These are phyloP conservation scores for Hypomyces perniciosus DNA, from an alignment of 2,329 filamentous ascomycete species.

Conservation along the genomic window DNA sequence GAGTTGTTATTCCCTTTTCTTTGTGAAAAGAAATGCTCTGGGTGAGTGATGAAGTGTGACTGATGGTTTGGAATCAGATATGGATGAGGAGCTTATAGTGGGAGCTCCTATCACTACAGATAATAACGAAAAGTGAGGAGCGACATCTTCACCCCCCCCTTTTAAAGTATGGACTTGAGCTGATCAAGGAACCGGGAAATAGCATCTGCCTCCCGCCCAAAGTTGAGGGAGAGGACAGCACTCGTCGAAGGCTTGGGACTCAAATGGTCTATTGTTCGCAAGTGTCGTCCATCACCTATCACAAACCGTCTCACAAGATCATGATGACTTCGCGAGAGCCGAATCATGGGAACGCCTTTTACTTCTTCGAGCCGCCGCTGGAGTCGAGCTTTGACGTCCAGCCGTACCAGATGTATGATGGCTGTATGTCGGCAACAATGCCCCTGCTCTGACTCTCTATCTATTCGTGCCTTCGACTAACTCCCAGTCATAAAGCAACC, in stretches of 20 bases:
- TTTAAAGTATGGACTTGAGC: background rate
- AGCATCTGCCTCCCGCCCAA: constrained; percentile 17
- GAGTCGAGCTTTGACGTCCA: constrained; percentile 21
- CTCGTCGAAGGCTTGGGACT: constrained; percentile 15
- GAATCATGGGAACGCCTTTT: constrained; percentile 27
- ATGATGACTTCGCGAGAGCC: constrained; percentile 37
- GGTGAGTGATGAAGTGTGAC: background rate
- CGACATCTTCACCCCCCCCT: background rate
- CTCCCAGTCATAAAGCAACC: constrained; percentile 20
- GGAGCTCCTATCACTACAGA: constrained; percentile 40
- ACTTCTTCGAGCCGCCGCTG: constrained; percentile 32
- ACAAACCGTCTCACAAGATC: constrained; percentile 35
- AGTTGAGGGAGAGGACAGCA: background rate
- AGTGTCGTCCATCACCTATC: constrained; percentile 44
- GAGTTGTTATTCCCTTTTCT: constrained; percentile 19
- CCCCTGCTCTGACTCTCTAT: too few species aligned
- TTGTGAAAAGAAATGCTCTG: background rate
- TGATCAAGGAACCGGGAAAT: background rate
- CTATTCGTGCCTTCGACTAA: background rate
- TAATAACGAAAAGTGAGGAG: constrained; percentile 33
- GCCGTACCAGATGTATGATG: constrained; percentile 15
- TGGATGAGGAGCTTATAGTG: constrained; percentile 30
- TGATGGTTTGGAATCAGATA: constrained; percentile 19
- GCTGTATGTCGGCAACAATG: too few species aligned
- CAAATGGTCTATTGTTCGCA: constrained; percentile 35